Conservation (phyloP, 768 basidiomycete species). For the Erythrobasidium yunnanense region DNA sequence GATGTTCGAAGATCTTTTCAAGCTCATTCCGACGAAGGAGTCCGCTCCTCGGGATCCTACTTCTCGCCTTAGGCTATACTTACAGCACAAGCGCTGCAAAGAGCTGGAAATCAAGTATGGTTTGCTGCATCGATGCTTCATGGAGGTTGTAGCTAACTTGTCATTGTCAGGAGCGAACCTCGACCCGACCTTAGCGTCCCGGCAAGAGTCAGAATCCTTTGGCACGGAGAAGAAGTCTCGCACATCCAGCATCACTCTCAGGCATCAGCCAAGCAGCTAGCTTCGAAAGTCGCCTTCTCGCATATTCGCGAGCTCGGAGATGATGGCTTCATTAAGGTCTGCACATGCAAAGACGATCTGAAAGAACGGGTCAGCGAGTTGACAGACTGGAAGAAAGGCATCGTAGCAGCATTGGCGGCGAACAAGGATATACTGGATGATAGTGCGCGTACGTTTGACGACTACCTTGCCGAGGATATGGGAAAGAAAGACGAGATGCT, state of each 20-base stretch:
- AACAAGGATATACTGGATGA: neutral
- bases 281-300: constrained; percentile 2
- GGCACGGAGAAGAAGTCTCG: constrained; percentile 9
- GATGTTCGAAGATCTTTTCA: constrained; percentile 59
- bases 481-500: neutral
- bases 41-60: constrained; percentile 58
- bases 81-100: constrained; percentile 34
- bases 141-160: neutral
- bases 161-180: neutral
- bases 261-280: constrained; percentile 23
- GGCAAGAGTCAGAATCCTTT: constrained; percentile 1
- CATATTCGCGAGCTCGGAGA: neutral
- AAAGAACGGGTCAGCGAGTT: neutral
- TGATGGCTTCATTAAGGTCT: neutral
- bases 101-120: constrained; percentile 18
- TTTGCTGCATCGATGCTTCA: neutral
- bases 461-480: neutral
- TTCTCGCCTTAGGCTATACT: constrained; percentile 48
- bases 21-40: constrained; percentile 49
- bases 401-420: constrained; percentile 5
- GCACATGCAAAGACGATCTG: constrained; percentile 13
- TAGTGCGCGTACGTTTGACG: neutral
- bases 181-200: constrained; percentile 11
- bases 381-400: constrained; percentile 16
- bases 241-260: constrained; percentile 8